Evolutionary conservation across 306 rosid species (phyloP).

Genomic region (Leucaena leucocephala): DNA sequence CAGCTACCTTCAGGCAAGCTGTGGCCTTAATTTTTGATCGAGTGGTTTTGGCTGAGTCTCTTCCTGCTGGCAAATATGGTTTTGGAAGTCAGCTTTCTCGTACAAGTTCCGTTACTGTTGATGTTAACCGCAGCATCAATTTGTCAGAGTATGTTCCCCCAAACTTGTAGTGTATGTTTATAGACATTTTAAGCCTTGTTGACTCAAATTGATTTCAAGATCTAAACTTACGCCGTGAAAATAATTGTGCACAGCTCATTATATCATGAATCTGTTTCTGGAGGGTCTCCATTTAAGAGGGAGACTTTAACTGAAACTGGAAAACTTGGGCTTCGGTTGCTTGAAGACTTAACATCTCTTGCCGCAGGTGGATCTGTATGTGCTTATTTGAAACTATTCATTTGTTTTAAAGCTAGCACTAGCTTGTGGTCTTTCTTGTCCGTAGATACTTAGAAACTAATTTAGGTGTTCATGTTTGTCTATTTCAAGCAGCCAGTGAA

Average conservation of each 20-base stretch:
- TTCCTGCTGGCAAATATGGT: slow-evolving; percentile 82
- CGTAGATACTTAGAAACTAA: slow-evolving; percentile 20
- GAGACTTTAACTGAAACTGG: slow-evolving; percentile 78
- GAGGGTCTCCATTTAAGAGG: slow-evolving; percentile 63
- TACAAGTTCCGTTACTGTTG: slow-evolving; percentile 74
- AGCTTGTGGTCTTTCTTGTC: slow-evolving; percentile 31
- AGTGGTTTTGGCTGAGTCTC: slow-evolving; percentile 81
- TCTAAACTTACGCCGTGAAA: slow-evolving; percentile 34
- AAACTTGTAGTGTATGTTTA: background rate
- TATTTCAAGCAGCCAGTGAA: slow-evolving; percentile 30
- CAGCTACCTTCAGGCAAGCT: slow-evolving; percentile 99
- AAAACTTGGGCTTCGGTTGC: slow-evolving; percentile 88
- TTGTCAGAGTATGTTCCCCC: slow-evolving; percentile 62
- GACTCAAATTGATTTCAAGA: slow-evolving; percentile 27
- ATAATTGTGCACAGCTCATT: slow-evolving; percentile 60
- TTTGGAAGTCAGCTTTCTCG: slow-evolving; percentile 81
- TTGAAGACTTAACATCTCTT: slow-evolving; percentile 98
- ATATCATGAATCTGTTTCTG: slow-evolving; percentile 60
- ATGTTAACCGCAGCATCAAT: slow-evolving; percentile 79
- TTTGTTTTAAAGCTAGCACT: slow-evolving; percentile 29
- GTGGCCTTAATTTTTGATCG: slow-evolving; percentile 89
- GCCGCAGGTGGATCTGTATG: slow-evolving; percentile 99
- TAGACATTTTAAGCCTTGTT: slow-evolving; percentile 31
- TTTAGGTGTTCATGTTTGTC: slow-evolving; percentile 28
- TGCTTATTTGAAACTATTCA: slow-evolving; percentile 57